phyloP scores from a whole-genome alignment of 352 stramenopile genomes.

The Salisapilia sapeloensis region DNA sequence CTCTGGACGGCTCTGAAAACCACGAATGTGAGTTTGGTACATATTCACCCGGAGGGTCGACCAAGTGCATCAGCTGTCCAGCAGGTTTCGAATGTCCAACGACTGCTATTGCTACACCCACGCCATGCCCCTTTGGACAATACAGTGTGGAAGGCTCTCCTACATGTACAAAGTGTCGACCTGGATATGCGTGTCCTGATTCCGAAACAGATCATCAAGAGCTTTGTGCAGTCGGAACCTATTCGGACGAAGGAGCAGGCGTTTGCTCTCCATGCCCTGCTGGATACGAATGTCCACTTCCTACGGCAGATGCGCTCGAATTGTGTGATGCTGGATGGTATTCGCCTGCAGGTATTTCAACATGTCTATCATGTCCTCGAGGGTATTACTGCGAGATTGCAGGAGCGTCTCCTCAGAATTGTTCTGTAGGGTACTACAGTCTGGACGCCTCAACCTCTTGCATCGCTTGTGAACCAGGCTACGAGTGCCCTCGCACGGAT shows the following conservation, averaged over 20 bases:
- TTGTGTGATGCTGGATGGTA: constrained; percentile 49
- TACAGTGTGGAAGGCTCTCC: constrained; percentile 39
- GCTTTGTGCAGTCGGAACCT: constrained; percentile 35
- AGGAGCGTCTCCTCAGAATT: constrained; percentile 46
- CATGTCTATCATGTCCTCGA: constrained; percentile 60
- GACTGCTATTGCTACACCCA: constrained; percentile 8
- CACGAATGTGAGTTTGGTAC: constrained; percentile 17
- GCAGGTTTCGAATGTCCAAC: constrained; percentile 32
- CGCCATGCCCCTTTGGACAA: constrained; percentile 26
- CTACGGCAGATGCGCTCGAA: constrained; percentile 37
- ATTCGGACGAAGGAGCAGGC: constrained; percentile 22
- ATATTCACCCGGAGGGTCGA: constrained; percentile 14
- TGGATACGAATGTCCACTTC: constrained; percentile 57
- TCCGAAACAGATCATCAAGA: constrained; percentile 20
- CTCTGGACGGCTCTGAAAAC: constrained; percentile 26
- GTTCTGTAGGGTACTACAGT: constrained; percentile 68
- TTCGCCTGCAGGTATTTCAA: constrained; percentile 24
- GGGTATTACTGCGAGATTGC: constrained; percentile 65
- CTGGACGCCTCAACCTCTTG: constrained; percentile 46
- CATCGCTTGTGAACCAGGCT: constrained; percentile 50
- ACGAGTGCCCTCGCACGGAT: constrained; percentile 60
- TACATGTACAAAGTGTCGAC: constrained; percentile 32
- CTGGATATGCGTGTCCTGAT: constrained; percentile 64
- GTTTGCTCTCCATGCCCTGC: constrained; percentile 53
- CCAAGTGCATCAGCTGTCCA: constrained; percentile 49